phyloP scores from a whole-genome alignment of 2,329 filamentous ascomycete species.

The Monosporascus cannonballus region DNA sequence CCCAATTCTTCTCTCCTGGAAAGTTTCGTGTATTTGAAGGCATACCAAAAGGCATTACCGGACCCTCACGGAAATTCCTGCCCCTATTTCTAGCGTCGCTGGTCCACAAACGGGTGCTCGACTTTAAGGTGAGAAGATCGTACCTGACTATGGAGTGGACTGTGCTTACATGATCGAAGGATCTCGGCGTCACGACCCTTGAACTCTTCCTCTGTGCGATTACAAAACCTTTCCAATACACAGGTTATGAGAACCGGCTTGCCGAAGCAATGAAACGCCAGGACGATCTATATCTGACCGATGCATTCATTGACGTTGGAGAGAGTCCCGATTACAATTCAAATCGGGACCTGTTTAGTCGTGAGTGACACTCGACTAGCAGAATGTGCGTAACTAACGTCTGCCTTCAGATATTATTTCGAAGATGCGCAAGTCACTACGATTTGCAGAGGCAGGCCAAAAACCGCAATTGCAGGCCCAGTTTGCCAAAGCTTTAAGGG shows the following conservation, averaged over 20 bases:
- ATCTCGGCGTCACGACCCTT: slow-evolving; percentile 37
- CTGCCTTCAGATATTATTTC: slow-evolving; percentile 30
- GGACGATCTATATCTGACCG: slow-evolving; percentile 37
- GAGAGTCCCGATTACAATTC: slow-evolving; percentile 40
- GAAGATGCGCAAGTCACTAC: slow-evolving; percentile 44
- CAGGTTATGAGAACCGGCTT: slow-evolving; percentile 45
- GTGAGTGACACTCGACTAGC: slow-evolving; percentile 20
- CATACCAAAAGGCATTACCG: slow-evolving; percentile 31
- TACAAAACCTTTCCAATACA: slow-evolving; percentile 39
- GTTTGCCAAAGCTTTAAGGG: slow-evolving; percentile 36
- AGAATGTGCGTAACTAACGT: slow-evolving; percentile 5
- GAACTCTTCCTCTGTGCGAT: slow-evolving; percentile 49
- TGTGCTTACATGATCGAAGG: slow-evolving; percentile 18
- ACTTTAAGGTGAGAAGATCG: slow-evolving; percentile 32
- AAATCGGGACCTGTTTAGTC: slow-evolving; percentile 44
- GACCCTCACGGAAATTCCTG: slow-evolving; percentile 38
- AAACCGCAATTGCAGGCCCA: slow-evolving; percentile 33
- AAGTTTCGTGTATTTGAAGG: slow-evolving; percentile 46
- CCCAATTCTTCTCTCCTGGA: slow-evolving; percentile 39
- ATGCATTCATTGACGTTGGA: slow-evolving; percentile 29
- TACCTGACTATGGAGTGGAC: neutral
- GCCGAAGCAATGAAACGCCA: slow-evolving; percentile 38
- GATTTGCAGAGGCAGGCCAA: slow-evolving; percentile 29
- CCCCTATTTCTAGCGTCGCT: slow-evolving; percentile 47
- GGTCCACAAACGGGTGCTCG: slow-evolving; percentile 38